Percentiles rank a stretch among this genome's conserved stretches.
These are phyloP conservation scores for Eucalyptus lansdowneana DNA, from an alignment of 345 rosid genomes.

Conservation along the genomic window DNA sequence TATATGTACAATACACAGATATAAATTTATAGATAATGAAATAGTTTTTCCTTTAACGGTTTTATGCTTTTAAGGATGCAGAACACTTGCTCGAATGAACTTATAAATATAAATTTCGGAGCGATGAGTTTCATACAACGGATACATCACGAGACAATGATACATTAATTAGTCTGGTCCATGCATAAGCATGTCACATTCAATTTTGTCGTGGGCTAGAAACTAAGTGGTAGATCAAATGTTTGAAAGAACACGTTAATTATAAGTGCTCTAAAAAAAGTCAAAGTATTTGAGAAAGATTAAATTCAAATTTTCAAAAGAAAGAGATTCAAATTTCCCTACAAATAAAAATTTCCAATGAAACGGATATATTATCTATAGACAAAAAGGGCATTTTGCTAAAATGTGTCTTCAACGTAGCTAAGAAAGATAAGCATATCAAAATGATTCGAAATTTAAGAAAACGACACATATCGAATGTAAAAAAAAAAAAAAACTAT, in stretches of 20 bases:
- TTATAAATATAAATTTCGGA: not conserved
- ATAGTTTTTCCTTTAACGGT: not conserved
- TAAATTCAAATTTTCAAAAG: too few relatives aligned
- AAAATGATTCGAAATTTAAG: too few relatives aligned
- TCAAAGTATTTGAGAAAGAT: rapidly evolving
- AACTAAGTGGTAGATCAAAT: rapidly evolving
- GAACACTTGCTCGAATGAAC: not conserved
- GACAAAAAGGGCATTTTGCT: not conserved
- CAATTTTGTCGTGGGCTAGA: too few relatives aligned
- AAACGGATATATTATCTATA: too few relatives aligned
- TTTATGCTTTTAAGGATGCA: not conserved
- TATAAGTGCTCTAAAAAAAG: too few relatives aligned
- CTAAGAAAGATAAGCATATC: too few relatives aligned
- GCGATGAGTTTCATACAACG: rapidly evolving
- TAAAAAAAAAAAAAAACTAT: rapidly evolving
- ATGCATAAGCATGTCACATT: too few relatives aligned
- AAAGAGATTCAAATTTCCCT: rapidly evolving
- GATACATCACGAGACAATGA: rapidly evolving
- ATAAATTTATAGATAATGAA: not conserved
- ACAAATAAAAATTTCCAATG: too few relatives aligned
- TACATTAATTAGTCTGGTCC: rapidly evolving
- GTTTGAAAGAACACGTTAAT: rapidly evolving
- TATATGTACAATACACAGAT: not conserved
- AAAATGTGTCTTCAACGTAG: rapidly evolving
- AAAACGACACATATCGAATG: rapidly evolving